Evolutionary conservation across 2,329 filamentous ascomycete genomes (phyloP), one percentile per base, ranked within the genome.

Genomic region (Xylaria sp.): DNA sequence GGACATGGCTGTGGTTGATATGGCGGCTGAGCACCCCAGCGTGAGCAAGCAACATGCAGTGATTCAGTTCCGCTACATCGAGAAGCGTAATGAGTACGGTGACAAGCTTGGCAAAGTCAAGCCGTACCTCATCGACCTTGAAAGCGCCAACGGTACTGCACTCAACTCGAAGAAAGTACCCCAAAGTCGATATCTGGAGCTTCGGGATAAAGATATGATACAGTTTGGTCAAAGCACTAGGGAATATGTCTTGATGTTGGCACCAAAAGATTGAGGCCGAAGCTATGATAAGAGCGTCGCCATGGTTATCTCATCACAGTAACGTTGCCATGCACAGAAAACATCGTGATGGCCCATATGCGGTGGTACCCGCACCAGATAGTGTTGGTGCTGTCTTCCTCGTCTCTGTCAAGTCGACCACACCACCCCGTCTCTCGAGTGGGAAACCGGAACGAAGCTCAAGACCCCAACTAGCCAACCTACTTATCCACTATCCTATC

Each of bases 11-110:
- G 89, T 99, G 3, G 92, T 91, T 2, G 95, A 99, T 74, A 81
- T 97, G 59, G 80, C 87, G 2, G 86, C 96, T 7, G 92, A 96
- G 72, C 94, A 99, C 73, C 93, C 93, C 0, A 97, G 92, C 76
- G 88, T 93, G 71, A 96, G 92, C 75, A 96, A 96, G 76, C 95
- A 99, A 77, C 95, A 99, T 75, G 94, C 94, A 0, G 95, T 93
- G 8, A 85, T 99, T 43, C 95, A 99, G 74, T 99, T 99, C 72
- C 87, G 95, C 37, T 89, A 92, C 73, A 86, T 90, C 19, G 90
- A 92, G 71, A 93, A 90, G 77, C 86, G 86, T 64, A 92, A 96
- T 69, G 92, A 97, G 77, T 96, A 86, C 73, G 93, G 93, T 21
- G 93, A 97, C 73, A 90, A 88, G 72, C 83, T 89, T 60, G 92